Evolutionary conservation across 139 green algal genomes (phyloP).

Genomic region (Chlorokybus atmophyticus): DNA sequence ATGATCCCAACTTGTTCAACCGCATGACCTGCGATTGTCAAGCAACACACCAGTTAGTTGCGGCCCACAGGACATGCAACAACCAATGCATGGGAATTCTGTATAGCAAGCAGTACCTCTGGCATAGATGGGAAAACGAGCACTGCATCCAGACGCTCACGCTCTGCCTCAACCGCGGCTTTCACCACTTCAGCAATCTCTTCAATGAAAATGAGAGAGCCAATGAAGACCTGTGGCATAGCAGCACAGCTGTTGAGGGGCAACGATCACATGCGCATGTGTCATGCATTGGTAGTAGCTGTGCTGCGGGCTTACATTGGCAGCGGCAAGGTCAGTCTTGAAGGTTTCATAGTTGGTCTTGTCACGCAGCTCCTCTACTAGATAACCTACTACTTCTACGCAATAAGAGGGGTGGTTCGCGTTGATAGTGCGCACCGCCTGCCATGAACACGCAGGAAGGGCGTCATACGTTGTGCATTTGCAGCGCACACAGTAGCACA

Average conservation of each 20-base stretch:
- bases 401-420: conserved; percentile 63
- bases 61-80: too few species aligned
- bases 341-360: conserved; percentile 73
- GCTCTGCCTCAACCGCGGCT: conserved; percentile 55
- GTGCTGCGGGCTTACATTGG: conserved; percentile 15
- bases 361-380: conserved; percentile 94
- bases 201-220: conserved; percentile 99
- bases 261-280: too few species aligned
- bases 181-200: conserved; percentile 97
- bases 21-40: conserved; percentile 73
- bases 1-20: conserved; percentile 95
- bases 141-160: conserved; percentile 80
- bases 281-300: too few species aligned
- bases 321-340: conserved; percentile 67
- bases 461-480: too few species aligned
- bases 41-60: too few species aligned
- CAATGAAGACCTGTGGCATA: conserved; percentile 98
- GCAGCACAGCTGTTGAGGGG: too few species aligned
- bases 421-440: conserved; percentile 88
- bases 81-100: too few species aligned
- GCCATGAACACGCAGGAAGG: too few species aligned
- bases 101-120: too few species aligned
- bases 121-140: conserved; percentile 99
- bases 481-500: too few species aligned
- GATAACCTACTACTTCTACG: conserved; percentile 92